Evolutionary conservation across 345 rosid species (phyloP), one percentile per base, ranked within the genome.

Genomic region (Gossypium raimondii): DNA sequence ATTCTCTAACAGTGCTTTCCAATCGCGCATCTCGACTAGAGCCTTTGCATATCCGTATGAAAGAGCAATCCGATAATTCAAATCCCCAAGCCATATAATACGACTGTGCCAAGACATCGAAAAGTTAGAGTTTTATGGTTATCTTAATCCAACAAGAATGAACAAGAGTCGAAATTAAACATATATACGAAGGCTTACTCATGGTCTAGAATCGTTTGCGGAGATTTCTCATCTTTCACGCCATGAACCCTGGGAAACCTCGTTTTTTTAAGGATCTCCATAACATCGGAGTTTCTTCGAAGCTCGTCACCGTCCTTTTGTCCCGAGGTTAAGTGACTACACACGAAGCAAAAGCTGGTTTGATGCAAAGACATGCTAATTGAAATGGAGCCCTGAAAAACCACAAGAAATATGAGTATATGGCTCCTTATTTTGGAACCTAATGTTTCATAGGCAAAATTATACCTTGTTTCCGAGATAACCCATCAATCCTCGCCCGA

Each of bases 401-500:
- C 61, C 57, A 55, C 50, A 51, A 66, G 52, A 79, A 34, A 34
- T 1, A 71, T 73, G 55, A 81, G 76, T 53, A 5, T 4, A 52
- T 68, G 75, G 47, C 52, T 51, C 63, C 47, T 27, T 65, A 52
- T 16, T 64, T 48, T 52, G 16, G 51, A 47, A 70, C 41, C 41
- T 5, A 16, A 47, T 50, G 38, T 56, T 29, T 22, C 12, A 74
- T 20, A 70, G 72, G 73, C 22, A 53, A 81, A 73, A 65, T 38
- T 55, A 7, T 79, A 93, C 99, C 97, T 96, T 96, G 89, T 96
- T 96, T 57, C 99, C 97, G 20, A 96, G 97, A 82, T 93, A 96
- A 73, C 98, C 99, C 98, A 96, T 96, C 85, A 96, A 82, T 81
- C 99, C 99, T 93, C 99, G 89, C 52, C 99, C 99, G 11, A 96